Evolutionary conservation across 1,284 basidiomycete genomes (phyloP).

Genomic region (Irpex rosettiformis): DNA sequence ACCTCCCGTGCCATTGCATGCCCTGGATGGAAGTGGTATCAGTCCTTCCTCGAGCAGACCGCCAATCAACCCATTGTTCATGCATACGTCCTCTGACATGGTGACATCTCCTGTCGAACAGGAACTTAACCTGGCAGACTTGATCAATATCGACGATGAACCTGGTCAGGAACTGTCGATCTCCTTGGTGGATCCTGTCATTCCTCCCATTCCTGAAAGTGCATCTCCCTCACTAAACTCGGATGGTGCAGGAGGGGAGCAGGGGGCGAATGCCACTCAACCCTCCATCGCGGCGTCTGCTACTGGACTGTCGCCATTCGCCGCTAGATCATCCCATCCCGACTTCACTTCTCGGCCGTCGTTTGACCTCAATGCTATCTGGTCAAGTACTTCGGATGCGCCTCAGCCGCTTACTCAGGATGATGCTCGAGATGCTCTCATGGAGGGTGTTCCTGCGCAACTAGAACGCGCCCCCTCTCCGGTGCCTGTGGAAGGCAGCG

Average conservation of each 20-base stretch:
- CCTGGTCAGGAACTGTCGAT: constrained; percentile 25
- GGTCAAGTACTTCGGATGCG: constrained; percentile 36
- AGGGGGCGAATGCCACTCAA: constrained; percentile 18
- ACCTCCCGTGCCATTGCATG: constrained; percentile 49
- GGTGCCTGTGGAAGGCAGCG: constrained; percentile 36
- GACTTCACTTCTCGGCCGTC: constrained; percentile 42
- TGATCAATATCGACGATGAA: constrained; percentile 79
- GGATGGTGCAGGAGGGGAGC: constrained; percentile 17
- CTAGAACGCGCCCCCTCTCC: constrained; percentile 38
- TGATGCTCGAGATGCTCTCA: constrained; percentile 22
- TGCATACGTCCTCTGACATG: constrained; percentile 41
- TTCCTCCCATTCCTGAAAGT: constrained; percentile 8
- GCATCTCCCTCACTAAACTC: constrained; percentile 2
- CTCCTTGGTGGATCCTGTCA: constrained; percentile 14
- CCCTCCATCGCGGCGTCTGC: constrained; percentile 20
- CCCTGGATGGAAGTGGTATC: constrained; percentile 24
- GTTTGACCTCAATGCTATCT: constrained; percentile 71
- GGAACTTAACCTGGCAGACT: constrained; percentile 69
- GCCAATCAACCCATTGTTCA: constrained; percentile 36
- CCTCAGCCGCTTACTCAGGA: not conserved
- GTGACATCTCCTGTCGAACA: constrained; percentile 39
- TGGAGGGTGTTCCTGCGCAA: constrained; percentile 24
- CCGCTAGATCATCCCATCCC: constrained; percentile 37
- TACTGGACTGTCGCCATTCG: constrained; percentile 48
- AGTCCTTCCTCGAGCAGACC: constrained; percentile 26